These are phyloP conservation scores for Curvularia spicifera DNA, from an alignment of 2,329 filamentous ascomycete species.

Conservation along the genomic window DNA sequence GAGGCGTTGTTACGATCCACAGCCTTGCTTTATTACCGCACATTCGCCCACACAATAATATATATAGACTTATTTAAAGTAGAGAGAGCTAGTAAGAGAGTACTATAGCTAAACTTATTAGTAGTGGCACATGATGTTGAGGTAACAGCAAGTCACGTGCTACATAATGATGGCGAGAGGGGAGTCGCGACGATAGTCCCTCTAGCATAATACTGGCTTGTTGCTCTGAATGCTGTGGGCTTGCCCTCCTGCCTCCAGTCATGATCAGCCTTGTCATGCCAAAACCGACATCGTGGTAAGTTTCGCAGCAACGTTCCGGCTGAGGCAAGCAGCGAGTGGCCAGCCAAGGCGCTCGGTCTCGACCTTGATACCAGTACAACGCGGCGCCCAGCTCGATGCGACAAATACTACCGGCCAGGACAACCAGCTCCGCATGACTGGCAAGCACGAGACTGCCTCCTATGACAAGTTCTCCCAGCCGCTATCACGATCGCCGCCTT, in stretches of 20 bases:
- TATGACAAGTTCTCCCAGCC: conserved; percentile 78
- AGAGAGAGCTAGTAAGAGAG: too few species aligned
- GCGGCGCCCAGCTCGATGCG: background rate
- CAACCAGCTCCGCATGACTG: conserved; percentile 93
- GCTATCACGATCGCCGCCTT: conserved; percentile 3
- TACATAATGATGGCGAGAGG: background rate
- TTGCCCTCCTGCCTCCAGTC: background rate
- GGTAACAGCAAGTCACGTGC: background rate
- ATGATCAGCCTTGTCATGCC: background rate
- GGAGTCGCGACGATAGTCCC: background rate
- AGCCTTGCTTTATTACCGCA: too few species aligned
- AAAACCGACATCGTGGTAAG: background rate
- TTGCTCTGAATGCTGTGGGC: background rate
- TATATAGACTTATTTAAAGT: too few species aligned
- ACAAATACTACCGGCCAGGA: conserved; percentile 69
- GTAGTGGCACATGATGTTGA: too few species aligned
- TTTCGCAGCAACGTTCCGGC: too few species aligned
- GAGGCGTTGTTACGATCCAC: too few species aligned
- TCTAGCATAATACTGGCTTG: background rate
- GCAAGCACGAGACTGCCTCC: conserved; percentile 88
- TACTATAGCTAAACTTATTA: too few species aligned
- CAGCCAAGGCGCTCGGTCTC: background rate
- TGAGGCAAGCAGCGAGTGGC: too few species aligned
- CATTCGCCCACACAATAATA: too few species aligned
- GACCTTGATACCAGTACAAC: background rate